Conservation (phyloP, 345 rosid genomes). For the Acer campestre region DNA sequence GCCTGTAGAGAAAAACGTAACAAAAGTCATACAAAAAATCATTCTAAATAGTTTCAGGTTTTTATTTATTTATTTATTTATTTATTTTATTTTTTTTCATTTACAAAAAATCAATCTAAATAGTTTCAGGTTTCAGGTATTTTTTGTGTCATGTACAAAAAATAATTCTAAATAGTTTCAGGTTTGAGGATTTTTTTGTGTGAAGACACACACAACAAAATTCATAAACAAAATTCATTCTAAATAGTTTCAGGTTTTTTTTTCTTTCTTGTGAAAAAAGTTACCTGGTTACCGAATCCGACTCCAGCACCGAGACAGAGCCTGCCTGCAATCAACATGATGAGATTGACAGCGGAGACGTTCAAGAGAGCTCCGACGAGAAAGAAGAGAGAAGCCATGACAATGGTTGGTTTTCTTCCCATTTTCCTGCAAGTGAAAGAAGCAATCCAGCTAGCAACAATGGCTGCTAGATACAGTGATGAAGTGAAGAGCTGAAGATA, state of each 20-base stretch:
- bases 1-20: slow-evolving; percentile 39
- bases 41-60: too few species aligned
- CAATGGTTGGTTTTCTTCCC: slow-evolving; percentile 61
- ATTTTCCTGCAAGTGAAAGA: slow-evolving; percentile 38
- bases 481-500: slow-evolving; percentile 75
- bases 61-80: too few species aligned
- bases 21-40: neutral
- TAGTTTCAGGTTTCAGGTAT: too few species aligned
- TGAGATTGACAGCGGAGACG: slow-evolving; percentile 37
- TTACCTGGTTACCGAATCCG: slow-evolving; percentile 76
- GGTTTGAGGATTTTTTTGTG: too few species aligned
- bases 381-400: slow-evolving; percentile 64
- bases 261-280: too few species aligned
- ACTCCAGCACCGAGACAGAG: slow-evolving; percentile 63
- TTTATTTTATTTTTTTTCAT: too few species aligned
- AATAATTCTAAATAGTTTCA: too few species aligned
- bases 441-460: slow-evolving; percentile 51
- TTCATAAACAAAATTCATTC: neutral
- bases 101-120: too few species aligned
- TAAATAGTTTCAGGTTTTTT: too few species aligned
- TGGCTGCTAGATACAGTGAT: slow-evolving; percentile 76
- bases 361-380: slow-evolving; percentile 57
- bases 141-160: too few species aligned
- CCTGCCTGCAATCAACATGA: slow-evolving; percentile 65
- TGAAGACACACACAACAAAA: too few species aligned